phyloP scores from a whole-genome alignment of 441 rosid genomes.

The Macaranga tanarius region DNA sequence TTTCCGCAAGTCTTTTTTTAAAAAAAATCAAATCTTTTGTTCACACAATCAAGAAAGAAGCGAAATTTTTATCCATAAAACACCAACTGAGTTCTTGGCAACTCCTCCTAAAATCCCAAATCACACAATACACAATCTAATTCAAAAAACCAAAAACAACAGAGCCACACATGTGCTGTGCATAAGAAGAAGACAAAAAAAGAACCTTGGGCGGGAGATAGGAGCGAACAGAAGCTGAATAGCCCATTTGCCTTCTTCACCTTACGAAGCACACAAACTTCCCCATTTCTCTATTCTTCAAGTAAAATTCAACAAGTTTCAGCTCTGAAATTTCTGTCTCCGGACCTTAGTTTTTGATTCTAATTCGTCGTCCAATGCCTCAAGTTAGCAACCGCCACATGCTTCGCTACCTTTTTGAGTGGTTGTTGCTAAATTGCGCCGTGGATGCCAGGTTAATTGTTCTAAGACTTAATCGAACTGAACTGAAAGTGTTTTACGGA shows the following conservation, averaged over 20 bases:
- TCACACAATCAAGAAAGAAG: no score
- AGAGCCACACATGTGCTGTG: no score
- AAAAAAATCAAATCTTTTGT: no score
- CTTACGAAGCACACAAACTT: no score
- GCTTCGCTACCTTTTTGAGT: background rate
- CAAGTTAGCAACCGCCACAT: background rate
- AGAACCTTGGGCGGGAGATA: slow-evolving; percentile 28
- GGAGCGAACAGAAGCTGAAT: slow-evolving; percentile 45
- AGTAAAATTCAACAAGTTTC: no score
- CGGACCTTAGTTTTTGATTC: no score
- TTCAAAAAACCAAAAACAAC: background rate
- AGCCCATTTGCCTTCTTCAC: slow-evolving; percentile 56
- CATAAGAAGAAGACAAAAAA: background rate
- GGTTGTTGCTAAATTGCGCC: background rate
- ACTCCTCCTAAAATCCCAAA: background rate
- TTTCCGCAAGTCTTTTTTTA: no score
- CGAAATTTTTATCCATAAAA: no score
- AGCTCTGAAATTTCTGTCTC: no score
- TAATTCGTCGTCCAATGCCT: background rate
- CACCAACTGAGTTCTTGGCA: no score
- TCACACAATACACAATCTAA: background rate
- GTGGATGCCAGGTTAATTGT: background rate
- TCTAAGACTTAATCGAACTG: no score
- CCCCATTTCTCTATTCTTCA: no score
- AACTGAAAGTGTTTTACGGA: background rate